Evolutionary conservation across 768 basidiomycete species (phyloP).

Genomic region (Leccinum boreale): DNA sequence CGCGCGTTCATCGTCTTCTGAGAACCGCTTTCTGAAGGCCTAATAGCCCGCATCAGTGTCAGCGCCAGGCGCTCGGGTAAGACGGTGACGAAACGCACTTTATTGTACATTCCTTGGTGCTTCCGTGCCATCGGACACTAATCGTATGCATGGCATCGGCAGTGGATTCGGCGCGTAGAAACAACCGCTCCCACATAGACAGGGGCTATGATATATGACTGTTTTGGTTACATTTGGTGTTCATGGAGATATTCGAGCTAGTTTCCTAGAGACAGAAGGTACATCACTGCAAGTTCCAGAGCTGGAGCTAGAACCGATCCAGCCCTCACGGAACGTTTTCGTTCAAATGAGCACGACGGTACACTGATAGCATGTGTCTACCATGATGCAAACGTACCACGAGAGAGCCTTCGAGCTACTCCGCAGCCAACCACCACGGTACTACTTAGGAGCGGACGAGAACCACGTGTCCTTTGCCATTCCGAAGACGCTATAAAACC

Average conservation of each 20-base stretch:
- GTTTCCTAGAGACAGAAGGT: conserved; percentile 74
- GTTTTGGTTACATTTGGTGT: neutral
- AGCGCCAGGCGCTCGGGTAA: neutral
- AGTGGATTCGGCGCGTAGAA: too few species aligned
- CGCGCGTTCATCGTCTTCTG: neutral
- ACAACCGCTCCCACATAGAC: neutral
- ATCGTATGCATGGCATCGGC: neutral
- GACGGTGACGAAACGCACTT: neutral
- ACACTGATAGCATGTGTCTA: conserved; percentile 81
- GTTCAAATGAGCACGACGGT: conserved; percentile 91
- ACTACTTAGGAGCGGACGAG: conserved; percentile 44
- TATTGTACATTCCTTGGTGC: neutral
- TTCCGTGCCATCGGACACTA: neutral
- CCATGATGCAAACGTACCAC: conserved; percentile 80
- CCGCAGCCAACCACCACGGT: conserved; percentile 36
- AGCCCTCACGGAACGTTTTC: conserved; percentile 63
- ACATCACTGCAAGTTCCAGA: conserved; percentile 67
- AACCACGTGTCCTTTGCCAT: conserved; percentile 93
- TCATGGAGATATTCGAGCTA: neutral
- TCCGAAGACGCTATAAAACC: conserved; percentile 50
- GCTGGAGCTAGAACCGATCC: conserved; percentile 49
- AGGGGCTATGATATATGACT: conserved; percentile 14
- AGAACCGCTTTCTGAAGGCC: neutral
- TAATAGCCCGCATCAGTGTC: neutral
- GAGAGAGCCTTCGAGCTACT: conserved; percentile 80